Evolutionary conservation across 2,329 filamentous ascomycete species (phyloP), one percentile per base, ranked within the genome.

Genomic region (Fusarium sp.): DNA sequence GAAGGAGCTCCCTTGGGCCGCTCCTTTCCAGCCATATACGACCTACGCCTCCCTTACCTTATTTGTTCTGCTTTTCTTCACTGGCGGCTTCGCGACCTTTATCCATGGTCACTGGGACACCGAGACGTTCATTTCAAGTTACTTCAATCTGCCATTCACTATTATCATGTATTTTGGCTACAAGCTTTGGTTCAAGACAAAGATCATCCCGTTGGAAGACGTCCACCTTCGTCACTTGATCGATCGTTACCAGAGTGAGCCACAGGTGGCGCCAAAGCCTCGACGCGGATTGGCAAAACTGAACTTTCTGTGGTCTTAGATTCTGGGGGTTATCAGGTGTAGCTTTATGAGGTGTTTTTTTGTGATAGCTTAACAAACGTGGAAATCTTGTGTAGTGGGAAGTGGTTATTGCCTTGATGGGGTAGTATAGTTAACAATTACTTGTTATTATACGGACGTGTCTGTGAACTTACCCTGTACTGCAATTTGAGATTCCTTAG

Each of bases 141-240:
- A 60, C 48, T 60, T 60, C 38, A 60, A 60, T 21, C 44, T 60
- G 38, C 58, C 58, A 16, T 60, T 60, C 5, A 60, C 46, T 3
- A 19, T 59, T 7, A 23, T 60, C 8, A 25, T 42, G 19, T 60
- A 60, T 16, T 35, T 60, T 6, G 58, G 58, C 7, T 55, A 60
- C 2, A 60, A 60, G 29, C n/a, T 60, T 3, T 60, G 58, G 58
- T 55, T 55, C 18, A 60, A 60, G 37, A 60, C 58, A 19, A 60
- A 60, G 37, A 7, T 60, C 1, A 60, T 60, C 16, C 48, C 58
- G 2, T 44, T 60, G 38, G 58, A 60, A 25, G 23, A 55, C 0
- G 48, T 55, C 7, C 48, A 54, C 8, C 29, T 60, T 60, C 58
- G 58, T 16, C 29, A 23, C 10, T 23, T 60, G 4, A 29, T 60